A percentile compares a stretch with the other conserved stretches of the same genome.
These are phyloP conservation scores for Diaporthe citrichinensis DNA, from an alignment of 2,329 filamentous ascomycete species.

Conservation along the genomic window DNA sequence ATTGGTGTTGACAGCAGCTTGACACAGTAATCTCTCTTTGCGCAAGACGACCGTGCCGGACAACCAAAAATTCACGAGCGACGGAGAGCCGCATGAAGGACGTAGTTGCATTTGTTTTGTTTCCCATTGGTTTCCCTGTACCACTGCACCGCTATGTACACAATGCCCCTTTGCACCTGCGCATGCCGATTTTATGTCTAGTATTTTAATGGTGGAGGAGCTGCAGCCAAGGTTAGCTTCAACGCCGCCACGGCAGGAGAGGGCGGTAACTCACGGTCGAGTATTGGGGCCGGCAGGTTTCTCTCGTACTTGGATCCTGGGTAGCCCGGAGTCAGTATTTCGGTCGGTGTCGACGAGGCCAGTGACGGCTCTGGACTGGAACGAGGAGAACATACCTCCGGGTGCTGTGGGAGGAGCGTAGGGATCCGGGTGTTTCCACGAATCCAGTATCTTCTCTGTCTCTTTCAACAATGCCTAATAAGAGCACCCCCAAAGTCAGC, in stretches of 20 bases:
- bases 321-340: conserved; percentile 17
- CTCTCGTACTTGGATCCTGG: conserved; percentile 95
- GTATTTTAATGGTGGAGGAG: conserved; percentile 66
- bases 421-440: conserved; percentile 98
- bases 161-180: conserved; percentile 40
- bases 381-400: conserved; percentile 76
- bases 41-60: not conserved
- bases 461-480: conserved; percentile 84
- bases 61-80: not conserved
- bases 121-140: not conserved
- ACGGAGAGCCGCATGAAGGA: not conserved
- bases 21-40: not conserved
- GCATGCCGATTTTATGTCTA: conserved; percentile 46
- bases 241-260: not conserved
- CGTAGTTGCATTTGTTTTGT: not conserved
- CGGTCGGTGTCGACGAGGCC: conserved; percentile 7
- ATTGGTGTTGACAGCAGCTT: no score
- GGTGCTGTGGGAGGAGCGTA: conserved; percentile 91
- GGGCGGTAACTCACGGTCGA: conserved; percentile 78
- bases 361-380: not conserved
- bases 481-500: conserved; percentile 12
- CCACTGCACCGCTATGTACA: conserved; percentile 52
- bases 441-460: conserved; percentile 88
- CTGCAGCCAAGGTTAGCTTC: conserved; percentile 50
- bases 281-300: conserved; percentile 84